Percentiles rank a stretch among this genome's conserved stretches.
phyloP scores from a whole-genome alignment of 352 stramenopile species.

The Phytopythium vexans region DNA sequence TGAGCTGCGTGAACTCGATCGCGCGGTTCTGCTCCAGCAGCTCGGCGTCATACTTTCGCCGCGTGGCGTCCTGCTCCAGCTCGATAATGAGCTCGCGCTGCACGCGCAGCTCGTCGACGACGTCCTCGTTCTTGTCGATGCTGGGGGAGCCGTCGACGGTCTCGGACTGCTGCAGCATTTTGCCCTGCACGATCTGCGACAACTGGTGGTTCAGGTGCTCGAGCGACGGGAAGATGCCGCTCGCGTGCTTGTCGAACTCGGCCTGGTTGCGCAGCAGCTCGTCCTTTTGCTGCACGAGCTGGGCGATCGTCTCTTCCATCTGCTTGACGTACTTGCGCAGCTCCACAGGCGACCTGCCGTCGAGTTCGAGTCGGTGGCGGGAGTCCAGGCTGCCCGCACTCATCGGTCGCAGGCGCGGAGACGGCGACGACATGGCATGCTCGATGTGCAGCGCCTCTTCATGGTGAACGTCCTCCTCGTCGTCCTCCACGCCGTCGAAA shows the following conservation, averaged over 20 bases:
- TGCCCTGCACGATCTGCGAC: constrained; percentile 73
- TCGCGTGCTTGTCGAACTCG: constrained; percentile 83
- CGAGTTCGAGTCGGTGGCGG: constrained; percentile 4
- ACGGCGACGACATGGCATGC: constrained; percentile 5
- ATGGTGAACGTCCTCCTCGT: constrained; percentile 19
- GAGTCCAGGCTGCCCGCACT: constrained; percentile 10
- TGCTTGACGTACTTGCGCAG: constrained; percentile 73
- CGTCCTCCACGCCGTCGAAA: constrained; percentile 56
- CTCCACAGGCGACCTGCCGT: constrained; percentile 34
- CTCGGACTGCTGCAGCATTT: constrained; percentile 19
- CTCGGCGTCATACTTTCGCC: constrained; percentile 70
- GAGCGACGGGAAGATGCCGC: constrained; percentile 75
- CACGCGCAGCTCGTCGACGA: constrained; percentile 69
- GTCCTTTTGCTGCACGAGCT: constrained; percentile 76
- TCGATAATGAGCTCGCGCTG: constrained; percentile 73
- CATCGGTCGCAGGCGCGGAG: constrained; percentile 3
- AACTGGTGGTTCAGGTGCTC: constrained; percentile 78
- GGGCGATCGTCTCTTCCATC: constrained; percentile 77
- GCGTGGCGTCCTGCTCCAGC: constrained; percentile 65
- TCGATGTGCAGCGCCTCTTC: constrained; percentile 3
- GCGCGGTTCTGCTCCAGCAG: constrained; percentile 69
- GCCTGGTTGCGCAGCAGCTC: constrained; percentile 70
- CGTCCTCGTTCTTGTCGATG: constrained; percentile 39
- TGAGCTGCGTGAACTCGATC: constrained; percentile 76
- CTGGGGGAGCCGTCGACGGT: constrained; percentile 7